Base-by-base conservation (phyloP, 2,329 filamentous ascomycete species). In the Fusarium robinianum region DNA sequence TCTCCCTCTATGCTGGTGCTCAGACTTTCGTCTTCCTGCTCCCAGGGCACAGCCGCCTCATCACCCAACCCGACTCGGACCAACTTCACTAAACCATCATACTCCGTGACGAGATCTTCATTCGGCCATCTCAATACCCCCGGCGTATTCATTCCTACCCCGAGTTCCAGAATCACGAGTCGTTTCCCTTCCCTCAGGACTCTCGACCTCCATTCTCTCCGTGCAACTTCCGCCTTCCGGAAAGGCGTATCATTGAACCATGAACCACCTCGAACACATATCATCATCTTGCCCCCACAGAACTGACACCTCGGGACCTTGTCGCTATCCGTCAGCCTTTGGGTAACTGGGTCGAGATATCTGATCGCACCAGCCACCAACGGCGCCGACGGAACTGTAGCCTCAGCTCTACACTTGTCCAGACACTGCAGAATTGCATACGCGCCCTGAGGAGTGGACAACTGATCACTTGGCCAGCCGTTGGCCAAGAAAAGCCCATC, bases 111-210 rank as follows among this genome's bases (percentile, higher is more conserved):
- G 3, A 61, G n/a, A 33, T 61, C 45, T 15, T 58, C 58, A 6
- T 61, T 56, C 0, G 57, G 58, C 58, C 58, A 61, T 2, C 58
- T 17, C 1, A 58, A 29, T 3, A 60, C 58, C 0, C 58, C 57
- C 0, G 58, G 55, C 0, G 58, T 61, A n/a, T 57, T 60, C 49
- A 54, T 55, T 0, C 58, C 58, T 0, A 58, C 58, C 0, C 58
- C 58, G 0, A 61, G 48, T 2, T 61, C 58, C 3, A 61, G 2
- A 15, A 61, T 43, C 2, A 61, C 55, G 6, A 61, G 0, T 1
- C 35, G 51, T 14, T 56, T 61, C 5, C 39, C 53, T 5, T 53
- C 53, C 2, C 24, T n/a, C 0, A 41, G 5, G 0, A 54, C 15
- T 2, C 53, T 7, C 0, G 34, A 30, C 4, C 27, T 48, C 40